phyloP scores from a whole-genome alignment of 2,329 filamentous ascomycete genomes.

The Phialophora verrucosa region DNA sequence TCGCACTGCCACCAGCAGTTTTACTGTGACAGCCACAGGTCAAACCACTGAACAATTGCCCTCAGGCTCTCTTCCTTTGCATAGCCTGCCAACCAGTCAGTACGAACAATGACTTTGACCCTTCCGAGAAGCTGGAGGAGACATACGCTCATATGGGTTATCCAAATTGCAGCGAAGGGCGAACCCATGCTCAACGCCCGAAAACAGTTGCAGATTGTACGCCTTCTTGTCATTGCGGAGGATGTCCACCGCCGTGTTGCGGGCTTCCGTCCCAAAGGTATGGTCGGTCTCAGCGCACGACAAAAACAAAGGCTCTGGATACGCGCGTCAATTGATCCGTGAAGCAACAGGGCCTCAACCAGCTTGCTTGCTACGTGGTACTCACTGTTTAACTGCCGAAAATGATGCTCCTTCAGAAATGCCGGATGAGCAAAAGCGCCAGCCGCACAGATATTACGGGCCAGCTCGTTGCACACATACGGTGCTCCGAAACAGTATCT shows the following conservation, averaged over 20 bases:
- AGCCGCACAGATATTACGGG: slow-evolving; percentile 46
- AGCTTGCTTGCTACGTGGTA: neutral
- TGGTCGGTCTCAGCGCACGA: slow-evolving; percentile 33
- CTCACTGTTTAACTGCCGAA: slow-evolving; percentile 45
- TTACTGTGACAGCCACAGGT: slow-evolving; percentile 28
- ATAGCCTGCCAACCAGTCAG: slow-evolving; percentile 24
- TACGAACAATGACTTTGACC: neutral
- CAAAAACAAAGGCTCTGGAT: slow-evolving; percentile 30
- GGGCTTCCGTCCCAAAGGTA: slow-evolving; percentile 31
- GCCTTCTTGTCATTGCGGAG: slow-evolving; percentile 33
- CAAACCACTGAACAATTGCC: slow-evolving; percentile 31
- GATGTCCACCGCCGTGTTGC: slow-evolving; percentile 32
- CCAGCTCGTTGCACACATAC: slow-evolving; percentile 53
- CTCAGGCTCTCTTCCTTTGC: slow-evolving; percentile 32
- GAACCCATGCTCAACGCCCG: slow-evolving; percentile 41
- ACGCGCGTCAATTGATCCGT: slow-evolving; percentile 2
- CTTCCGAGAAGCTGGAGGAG: neutral
- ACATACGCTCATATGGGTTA: slow-evolving; percentile 32
- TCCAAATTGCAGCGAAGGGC: slow-evolving; percentile 37
- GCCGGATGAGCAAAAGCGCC: slow-evolving; percentile 61
- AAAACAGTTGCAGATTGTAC: slow-evolving; percentile 39
- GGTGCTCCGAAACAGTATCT: slow-evolving; percentile 47
- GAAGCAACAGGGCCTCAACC: neutral
- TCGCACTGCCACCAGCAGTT: neutral
- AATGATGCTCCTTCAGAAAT: slow-evolving; percentile 56